Base-by-base conservation (phyloP, 2,329 filamentous ascomycete genomes). In the Venturia effusa region DNA sequence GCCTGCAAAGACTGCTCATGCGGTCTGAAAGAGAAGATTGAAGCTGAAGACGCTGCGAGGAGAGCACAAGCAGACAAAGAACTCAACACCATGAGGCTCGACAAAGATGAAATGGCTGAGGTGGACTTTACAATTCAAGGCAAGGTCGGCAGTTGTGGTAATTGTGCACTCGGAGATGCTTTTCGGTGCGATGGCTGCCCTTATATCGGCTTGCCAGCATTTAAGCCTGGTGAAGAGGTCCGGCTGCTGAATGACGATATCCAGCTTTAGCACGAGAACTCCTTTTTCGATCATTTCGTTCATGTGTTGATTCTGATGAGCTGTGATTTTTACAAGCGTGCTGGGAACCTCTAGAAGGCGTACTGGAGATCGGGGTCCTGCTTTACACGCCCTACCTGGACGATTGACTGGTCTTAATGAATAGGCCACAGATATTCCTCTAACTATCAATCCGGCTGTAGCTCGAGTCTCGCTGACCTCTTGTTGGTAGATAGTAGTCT, bases 1-100 rank as follows among this genome's bases (percentile, higher is more conserved):
- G 92, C 94, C 65, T 99, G 94, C 82, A 97, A 99, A 78, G 94
- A 99, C 79, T 99, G 94, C 80, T 93, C 90, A 10, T 99, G 94
- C 73, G 94, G 94, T 61, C 85, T 99, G 32, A 91, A 92, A 30
- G 85, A 94, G 74, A 86, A 88, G 66, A 77, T 97, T 61, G 89
- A 91, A 70, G 88, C 87, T n/a, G 91, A 97, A 79, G 94, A 97
- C 75, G 81, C 80, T 54, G 82, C 81, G 8, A 86, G 85, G 71
- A 83, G 90, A 64, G 77, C 79, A 8, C 78, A 81, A 27, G 88
- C 89, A 39, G 88, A 91, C 71, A 78, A 79, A 59, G 78, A 78
- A 2, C 81, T 90, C 59, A 84, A 86, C 71, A 81, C 85, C 24
- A 79, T 91, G 67, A 90, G 89, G 76, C 81, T 96, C 61, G 84